Base-by-base conservation (phyloP, 2,329 filamentous ascomycete genomes). In the Pseudonectria foliicola region DNA sequence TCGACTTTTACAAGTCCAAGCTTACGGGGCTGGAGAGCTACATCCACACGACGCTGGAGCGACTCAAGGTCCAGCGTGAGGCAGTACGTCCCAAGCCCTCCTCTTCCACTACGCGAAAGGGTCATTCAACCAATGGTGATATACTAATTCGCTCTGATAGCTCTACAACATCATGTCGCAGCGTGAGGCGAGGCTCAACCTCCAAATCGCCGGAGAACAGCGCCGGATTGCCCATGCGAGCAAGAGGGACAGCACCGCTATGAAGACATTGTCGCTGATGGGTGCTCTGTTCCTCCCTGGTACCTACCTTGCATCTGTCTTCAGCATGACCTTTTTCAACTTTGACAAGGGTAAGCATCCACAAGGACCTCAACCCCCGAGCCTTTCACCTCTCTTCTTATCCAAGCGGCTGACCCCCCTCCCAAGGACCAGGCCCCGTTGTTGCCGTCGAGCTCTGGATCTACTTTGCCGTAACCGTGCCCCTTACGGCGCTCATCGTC, bases 241-340 rank as follows among this genome's bases (percentile, higher is more conserved):
- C 49, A 78, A 78, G 54, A 66, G 75, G 10, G 75, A 79, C 54
- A 75, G 72, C 54, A 76, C 72, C 4, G 73, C 75, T 37, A 79
- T 80, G 75, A 81, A 80, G 61, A 77, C 75, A 1, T 63, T 81
- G 26, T 79, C 76, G 0, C 65, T 81, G 1, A 69, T 81, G 36
- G 77, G 77, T 18, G 75, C 75, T 27, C 61, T 81, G 27, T 81
- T 81, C 47, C 61, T 81, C 6, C 77, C 77, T 0, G 76, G 75
- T 2, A 79, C 75, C 1, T 78, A 72, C 44, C 64, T 81, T 13
- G 70, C 77, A 7, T 80, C 77, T 1, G 63, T 81, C 15, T 81
- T 81, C 46, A 73, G 70, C 61, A 81, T 80, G 75, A 75, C 74
- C 0, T 81, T 81, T 53, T 81, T 81, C 61, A 70, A 80, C 56